Base-by-base conservation (phyloP, 1,139 yeast genomes). In the Blastobotrys ciferrii region DNA sequence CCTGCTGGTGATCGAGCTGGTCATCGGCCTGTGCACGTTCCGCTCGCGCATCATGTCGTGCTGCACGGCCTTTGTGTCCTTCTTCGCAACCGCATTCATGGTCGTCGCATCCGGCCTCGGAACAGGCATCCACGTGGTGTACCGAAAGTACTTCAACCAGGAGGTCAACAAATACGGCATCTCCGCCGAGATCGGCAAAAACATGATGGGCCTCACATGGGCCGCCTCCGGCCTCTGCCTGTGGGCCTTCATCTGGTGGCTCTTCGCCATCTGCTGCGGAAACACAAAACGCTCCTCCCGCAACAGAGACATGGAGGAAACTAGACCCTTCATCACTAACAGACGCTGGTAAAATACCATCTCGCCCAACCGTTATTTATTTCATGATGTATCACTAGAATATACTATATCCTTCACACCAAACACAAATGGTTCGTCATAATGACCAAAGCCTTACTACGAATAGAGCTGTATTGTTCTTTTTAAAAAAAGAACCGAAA, bases 131-230 rank as follows among this genome's bases (percentile, higher is more conserved):
- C 75, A 59, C 60, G 44, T 53, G 13, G 61, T 66, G 23, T 62
- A 75, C 49, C 55, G 62, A 35, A 61, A 66, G 31, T 65, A 68
- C 42, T 69, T 78, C 66, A 71, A 76, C 55, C 58, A 71, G 30
- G 58, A 59, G 12, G 54, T 58, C 4, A 53, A 47, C 9, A 53
- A 57, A 2, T 71, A 63, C 53, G 80, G 80, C 13, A 66, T 75
- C 37, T 49, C 50, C 5, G 78, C 78, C 2, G 50, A 68, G 1
- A 53, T 70, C 41, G 71, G 69, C 41, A 60, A 62, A 19, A 58
- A 64, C 19, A 71, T 71, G 44, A 66, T 70, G 33, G 76, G 67
- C 1, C 49, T 74, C 20, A 67, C 74, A 12, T 78, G 82, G 82
- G 71, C 70, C 20, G 73, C 77, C 5, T 63, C 69, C 1, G 76